Base-by-base conservation (phyloP, 2,329 filamentous ascomycete species). In the Lasiodiplodia sp. region DNA sequence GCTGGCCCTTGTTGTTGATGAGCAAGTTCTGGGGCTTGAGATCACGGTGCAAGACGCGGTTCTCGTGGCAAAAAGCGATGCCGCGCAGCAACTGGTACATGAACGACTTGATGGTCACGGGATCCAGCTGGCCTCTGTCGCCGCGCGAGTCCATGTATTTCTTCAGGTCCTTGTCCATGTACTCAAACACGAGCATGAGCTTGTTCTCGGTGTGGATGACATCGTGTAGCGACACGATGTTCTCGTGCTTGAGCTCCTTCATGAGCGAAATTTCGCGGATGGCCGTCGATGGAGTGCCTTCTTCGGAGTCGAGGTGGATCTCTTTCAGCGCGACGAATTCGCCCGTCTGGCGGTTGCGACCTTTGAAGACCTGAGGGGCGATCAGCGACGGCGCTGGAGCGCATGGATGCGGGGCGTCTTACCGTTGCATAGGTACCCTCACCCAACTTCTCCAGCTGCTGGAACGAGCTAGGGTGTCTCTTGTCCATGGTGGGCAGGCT, bases 191-290 rank as follows among this genome's bases (percentile, higher is more conserved):
- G 51, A 99, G 90, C 96, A 99, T 99, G 69, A 99, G 89, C 81
- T 99, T 99, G 83, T 98, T 99, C 85, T 99, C 96, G 69, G 96
- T 99, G 82, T 99, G 96, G 76, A 99, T 98, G 68, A 99, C 96
- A 86, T 99, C 96, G 86, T 98, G 93, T 5, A 99, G 90, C 69
- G 91, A 93, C 75, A 99, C 94, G 73, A 99, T 98, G 79, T 97
- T 98, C 80, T 97, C 94, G 82, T 99, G 96, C 82, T 98, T 98
- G 73, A 99, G 87, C 83, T 99, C 96, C 83, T 99, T 99, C 96
- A 99, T 98, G 68, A 99, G 87, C 1, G 94, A 97, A 76, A 99
- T 99, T 82, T 99, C 96, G 76, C 96, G 93, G 79, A 99, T 99
- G 57, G 96, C 96, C 0, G 96, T 99, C 64, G 92, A 96, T 4